A percentile compares a stretch with the other conserved stretches of the same genome.
phyloP scores from a whole-genome alignment of 2,329 filamentous ascomycete genomes.

The Pezizomycotina sp. region DNA sequence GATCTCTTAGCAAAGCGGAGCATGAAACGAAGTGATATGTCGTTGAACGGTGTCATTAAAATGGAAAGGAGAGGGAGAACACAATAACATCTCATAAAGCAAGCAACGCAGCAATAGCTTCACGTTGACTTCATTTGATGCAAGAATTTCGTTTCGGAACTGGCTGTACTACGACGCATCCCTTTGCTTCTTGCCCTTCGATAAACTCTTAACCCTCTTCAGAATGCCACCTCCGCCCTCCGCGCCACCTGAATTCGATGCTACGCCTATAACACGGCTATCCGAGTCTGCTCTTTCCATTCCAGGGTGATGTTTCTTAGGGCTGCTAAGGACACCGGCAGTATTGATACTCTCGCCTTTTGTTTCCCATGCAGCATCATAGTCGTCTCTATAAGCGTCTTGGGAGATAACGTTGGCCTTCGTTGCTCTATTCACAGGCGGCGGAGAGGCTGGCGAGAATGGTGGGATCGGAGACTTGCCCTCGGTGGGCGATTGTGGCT shows the following conservation, averaged over 20 bases:
- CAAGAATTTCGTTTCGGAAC: no score
- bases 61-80: neutral
- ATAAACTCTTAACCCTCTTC: slow-evolving; percentile 26
- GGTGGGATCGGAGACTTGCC: slow-evolving; percentile 21
- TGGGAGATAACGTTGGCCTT: slow-evolving; percentile 28
- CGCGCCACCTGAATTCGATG: slow-evolving; percentile 11
- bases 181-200: slow-evolving; percentile 26
- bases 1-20: neutral
- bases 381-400: slow-evolving; percentile 77
- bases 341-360: slow-evolving; percentile 42
- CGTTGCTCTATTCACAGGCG: slow-evolving; percentile 27
- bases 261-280: no score
- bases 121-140: no score
- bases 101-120: no score
- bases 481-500: slow-evolving; percentile 19
- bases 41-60: neutral
- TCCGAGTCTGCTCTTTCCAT: slow-evolving; percentile 18
- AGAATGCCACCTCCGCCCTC: slow-evolving; percentile 21
- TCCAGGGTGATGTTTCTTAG: slow-evolving; percentile 15
- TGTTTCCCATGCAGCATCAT: slow-evolving; percentile 47
- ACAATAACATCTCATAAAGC: no score
- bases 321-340: slow-evolving; percentile 24
- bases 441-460: slow-evolving; percentile 25
- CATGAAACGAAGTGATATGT: neutral
- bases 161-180: slow-evolving; percentile 13